Conservation (phyloP, 768 basidiomycete species). For the Auriscalpium microsporum region DNA sequence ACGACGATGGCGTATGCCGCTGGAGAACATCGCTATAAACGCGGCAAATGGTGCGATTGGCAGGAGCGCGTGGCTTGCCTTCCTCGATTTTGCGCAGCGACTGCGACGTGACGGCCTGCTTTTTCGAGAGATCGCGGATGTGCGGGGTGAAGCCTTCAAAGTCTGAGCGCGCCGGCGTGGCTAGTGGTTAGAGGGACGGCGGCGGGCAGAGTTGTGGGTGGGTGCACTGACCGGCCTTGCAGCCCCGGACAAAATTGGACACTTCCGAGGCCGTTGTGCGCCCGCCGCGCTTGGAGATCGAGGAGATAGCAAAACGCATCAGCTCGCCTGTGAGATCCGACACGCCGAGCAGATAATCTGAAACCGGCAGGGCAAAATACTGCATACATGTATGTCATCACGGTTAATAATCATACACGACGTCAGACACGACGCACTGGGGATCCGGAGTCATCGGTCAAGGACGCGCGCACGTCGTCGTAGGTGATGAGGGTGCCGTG, state of each 20-base stretch:
- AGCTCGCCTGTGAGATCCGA: conserved; percentile 95
- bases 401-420: not conserved
- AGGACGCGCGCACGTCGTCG: conserved; percentile 52
- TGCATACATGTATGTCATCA: conserved; percentile 21
- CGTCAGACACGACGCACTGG: not conserved
- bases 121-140: conserved; percentile 70
- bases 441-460: conserved; percentile 50
- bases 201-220: not conserved
- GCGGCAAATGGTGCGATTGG: too few species aligned
- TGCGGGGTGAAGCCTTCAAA: conserved; percentile 72
- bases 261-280: conserved; percentile 53
- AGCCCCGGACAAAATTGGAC: conserved; percentile 63
- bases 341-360: conserved; percentile 87
- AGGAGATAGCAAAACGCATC: conserved; percentile 90
- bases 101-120: conserved; percentile 76
- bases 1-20: conserved; percentile 68
- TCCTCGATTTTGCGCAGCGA: conserved; percentile 95
- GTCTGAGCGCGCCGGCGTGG: conserved; percentile 35
- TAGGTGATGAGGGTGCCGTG: conserved; percentile 59
- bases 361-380: conserved; percentile 69
- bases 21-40: conserved; percentile 18
- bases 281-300: conserved; percentile 60
- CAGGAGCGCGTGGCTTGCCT: conserved; percentile 38
- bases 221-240: conserved; percentile 51
- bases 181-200: not conserved